Evolutionary conservation across 2,329 filamentous ascomycete species (phyloP).

Genomic region (Hypomyces rosellus): DNA sequence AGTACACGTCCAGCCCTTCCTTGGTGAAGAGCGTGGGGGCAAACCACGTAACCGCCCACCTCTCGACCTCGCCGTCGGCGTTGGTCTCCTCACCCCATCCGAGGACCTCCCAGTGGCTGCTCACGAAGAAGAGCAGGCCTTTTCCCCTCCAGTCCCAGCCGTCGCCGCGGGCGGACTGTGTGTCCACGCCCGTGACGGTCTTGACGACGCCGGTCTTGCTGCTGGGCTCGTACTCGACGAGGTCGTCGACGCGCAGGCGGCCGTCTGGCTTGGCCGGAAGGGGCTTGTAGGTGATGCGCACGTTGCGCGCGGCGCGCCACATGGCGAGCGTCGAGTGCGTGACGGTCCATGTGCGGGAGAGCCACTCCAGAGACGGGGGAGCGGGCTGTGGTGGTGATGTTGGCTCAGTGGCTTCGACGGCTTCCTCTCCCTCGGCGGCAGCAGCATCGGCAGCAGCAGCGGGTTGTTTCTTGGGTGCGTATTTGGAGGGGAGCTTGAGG

Average conservation of each 20-base stretch:
- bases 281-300: constrained; percentile 67
- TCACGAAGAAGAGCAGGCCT: constrained; percentile 65
- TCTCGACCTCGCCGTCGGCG: constrained; percentile 38
- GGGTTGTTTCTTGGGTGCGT: constrained; percentile 25
- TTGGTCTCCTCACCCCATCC: constrained; percentile 58
- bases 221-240: constrained; percentile 62
- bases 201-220: constrained; percentile 44
- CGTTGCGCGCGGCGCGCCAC: constrained; percentile 76
- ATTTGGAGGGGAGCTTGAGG: constrained; percentile 41
- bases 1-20: constrained; percentile 75
- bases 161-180: constrained; percentile 28
- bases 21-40: constrained; percentile 77
- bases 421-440: not conserved
- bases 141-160: constrained; percentile 73
- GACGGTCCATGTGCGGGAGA: constrained; percentile 64
- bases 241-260: constrained; percentile 55
- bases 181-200: constrained; percentile 60
- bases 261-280: constrained; percentile 37
- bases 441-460: not conserved
- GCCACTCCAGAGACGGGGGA: constrained; percentile 44
- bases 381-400: constrained; percentile 5
- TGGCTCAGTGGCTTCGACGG: not conserved
- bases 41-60: constrained; percentile 81
- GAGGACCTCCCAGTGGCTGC: constrained; percentile 74
- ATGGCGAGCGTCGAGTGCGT: constrained; percentile 71